Evolutionary conservation across 495 filamentous ascomycete genomes (phyloP), one percentile per base, ranked within the genome.

Genomic region (Margaritispora aquatica): DNA sequence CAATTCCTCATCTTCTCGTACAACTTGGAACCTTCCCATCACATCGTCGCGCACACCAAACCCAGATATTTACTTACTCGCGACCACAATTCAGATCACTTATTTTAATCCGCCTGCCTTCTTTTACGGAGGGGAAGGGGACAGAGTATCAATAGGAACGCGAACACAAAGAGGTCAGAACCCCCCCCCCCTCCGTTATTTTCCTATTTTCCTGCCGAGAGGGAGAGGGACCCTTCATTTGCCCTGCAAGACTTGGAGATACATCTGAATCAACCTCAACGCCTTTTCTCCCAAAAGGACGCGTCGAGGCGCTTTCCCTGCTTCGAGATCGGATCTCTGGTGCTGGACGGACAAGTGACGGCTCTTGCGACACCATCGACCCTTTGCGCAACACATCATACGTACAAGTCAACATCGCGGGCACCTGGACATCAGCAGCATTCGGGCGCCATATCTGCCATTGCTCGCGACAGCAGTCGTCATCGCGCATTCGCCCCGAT

Each of bases 171-270:
- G 22, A 61, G 62, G 58, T 61, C 22, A 61, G 58, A n/a, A n/a
- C n/a, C n/a, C n/a, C 22, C 44, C 48, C 38, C 38, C 41, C 44
- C 54, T 5, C 13, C 5, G 5, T 34, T 58, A 65, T 34, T 55
- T 56, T 51, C 55, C 58, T 59, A 61, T 65, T 58, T 38, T 51
- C 57, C 62, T 51, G 21, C 53, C 58, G 53, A 60, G 47, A n/a
- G n/a, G n/a, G n/a, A n/a, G n/a, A n/a, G n/a, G n/a, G n/a, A n/a
- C n/a, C n/a, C n/a, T n/a, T n/a, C n/a, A n/a, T n/a, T n/a, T n/a
- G n/a, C n/a, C n/a, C n/a, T n/a, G n/a, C n/a, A n/a, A n/a, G 1
- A 21, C 26, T 20, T 51, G 24, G 41, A 15, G 46, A 38, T 23
- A 27, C 20, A 23, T 47, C 31, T 62, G 47, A 53, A 50, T 47